Evolutionary conservation across 2,329 filamentous ascomycete species (phyloP).

Genomic region (Clarireedia hainanense): DNA sequence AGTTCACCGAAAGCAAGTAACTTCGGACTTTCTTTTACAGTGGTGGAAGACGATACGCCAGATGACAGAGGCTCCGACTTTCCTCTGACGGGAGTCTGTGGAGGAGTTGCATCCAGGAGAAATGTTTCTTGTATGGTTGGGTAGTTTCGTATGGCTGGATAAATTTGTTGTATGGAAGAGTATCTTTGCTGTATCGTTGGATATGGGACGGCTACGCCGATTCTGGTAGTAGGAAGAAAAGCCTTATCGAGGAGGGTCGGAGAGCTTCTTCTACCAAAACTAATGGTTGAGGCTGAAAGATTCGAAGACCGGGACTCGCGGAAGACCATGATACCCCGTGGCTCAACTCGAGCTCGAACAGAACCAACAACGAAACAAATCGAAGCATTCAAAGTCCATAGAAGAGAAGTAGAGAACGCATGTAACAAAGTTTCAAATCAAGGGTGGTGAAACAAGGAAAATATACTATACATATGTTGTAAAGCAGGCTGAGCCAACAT

Average conservation of each 20-base stretch:
- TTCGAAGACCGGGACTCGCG: not conserved
- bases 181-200: not conserved
- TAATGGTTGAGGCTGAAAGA: slow-evolving; percentile 1
- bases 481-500: not conserved
- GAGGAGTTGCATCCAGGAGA: slow-evolving; percentile 1
- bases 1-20: slow-evolving; percentile 26
- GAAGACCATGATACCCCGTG: slow-evolving; percentile 2
- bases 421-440: too few species aligned
- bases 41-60: not conserved
- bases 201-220: not conserved
- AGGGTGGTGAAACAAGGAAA: not conserved
- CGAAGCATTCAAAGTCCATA: not conserved
- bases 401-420: not conserved
- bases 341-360: not conserved
- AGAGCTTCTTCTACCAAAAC: not conserved
- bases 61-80: not conserved
- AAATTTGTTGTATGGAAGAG: too few species aligned
- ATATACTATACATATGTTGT: not conserved
- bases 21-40: not conserved
- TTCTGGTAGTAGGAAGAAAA: not conserved
- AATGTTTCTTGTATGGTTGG: not conserved
- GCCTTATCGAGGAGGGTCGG: not conserved
- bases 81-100: not conserved
- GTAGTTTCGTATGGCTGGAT: not conserved
- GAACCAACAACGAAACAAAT: not conserved